Evolutionary conservation across 495 filamentous ascomycete genomes (phyloP).

Genomic region (Hypoxylon perforatum): DNA sequence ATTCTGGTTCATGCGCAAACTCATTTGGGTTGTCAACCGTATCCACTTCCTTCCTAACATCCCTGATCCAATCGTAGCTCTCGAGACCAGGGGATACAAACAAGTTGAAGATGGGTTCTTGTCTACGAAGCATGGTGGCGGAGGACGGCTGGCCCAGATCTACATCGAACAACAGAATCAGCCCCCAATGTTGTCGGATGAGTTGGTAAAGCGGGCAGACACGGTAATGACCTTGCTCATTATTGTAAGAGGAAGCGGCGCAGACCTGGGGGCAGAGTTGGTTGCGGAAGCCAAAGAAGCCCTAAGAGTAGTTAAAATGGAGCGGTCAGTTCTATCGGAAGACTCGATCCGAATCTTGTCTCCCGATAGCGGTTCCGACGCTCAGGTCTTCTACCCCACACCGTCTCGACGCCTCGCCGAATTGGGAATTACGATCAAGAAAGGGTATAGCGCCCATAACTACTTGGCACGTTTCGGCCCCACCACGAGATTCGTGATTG

Average conservation of each 20-base stretch:
- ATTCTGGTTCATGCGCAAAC: constrained; percentile 34
- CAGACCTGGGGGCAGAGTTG: background rate
- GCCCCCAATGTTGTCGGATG: constrained; percentile 32
- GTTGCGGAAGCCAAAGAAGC: constrained; percentile 19
- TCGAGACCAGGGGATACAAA: constrained; percentile 35
- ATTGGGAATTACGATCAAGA: background rate
- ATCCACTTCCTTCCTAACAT: constrained; percentile 23
- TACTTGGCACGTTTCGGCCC: constrained; percentile 22
- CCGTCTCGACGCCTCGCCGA: constrained; percentile 1
- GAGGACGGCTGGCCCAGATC: constrained; percentile 42
- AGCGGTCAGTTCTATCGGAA: constrained; percentile 20
- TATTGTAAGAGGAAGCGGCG: constrained; percentile 6
- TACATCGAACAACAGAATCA: constrained; percentile 29
- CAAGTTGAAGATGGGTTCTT: constrained; percentile 42
- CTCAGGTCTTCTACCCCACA: constrained; percentile 12
- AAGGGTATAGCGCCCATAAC: constrained; percentile 8
- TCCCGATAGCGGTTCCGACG: background rate
- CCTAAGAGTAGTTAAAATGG: constrained; percentile 10
- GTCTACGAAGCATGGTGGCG: constrained; percentile 31
- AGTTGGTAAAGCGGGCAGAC: constrained; percentile 17
- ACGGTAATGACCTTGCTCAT: constrained; percentile 35
- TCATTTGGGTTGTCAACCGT: constrained; percentile 16
- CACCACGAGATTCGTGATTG: constrained; percentile 25
- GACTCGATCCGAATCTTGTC: constrained; percentile 14
- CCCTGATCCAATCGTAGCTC: constrained; percentile 11